phyloP scores from a whole-genome alignment of 345 rosid genomes.

The Cardiospermum halicacabum region DNA sequence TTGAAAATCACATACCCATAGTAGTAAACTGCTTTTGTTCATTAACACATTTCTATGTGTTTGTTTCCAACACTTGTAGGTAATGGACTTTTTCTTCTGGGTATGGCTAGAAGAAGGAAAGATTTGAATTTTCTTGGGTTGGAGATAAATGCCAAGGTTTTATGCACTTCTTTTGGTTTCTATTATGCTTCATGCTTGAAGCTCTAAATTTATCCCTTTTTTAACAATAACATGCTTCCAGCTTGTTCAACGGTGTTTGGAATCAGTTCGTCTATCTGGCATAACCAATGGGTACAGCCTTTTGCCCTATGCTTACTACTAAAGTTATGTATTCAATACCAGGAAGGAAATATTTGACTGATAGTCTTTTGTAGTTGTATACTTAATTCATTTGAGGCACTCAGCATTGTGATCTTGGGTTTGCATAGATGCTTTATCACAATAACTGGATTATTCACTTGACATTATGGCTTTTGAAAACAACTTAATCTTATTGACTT shows the following conservation, averaged over 20 bases:
- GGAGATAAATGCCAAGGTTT: constrained; percentile 61
- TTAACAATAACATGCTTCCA: constrained; percentile 21
- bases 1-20: not conserved
- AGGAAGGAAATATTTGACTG: not conserved
- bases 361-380: constrained; percentile 1
- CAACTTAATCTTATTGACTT: too few species aligned
- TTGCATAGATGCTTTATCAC: not conserved
- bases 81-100: constrained; percentile 54
- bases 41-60: not conserved
- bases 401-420: not conserved
- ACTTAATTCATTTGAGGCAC: not conserved
- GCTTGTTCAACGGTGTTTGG: constrained; percentile 48
- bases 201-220: constrained; percentile 9
- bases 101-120: constrained; percentile 49
- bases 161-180: constrained; percentile 1
- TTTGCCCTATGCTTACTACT: not conserved
- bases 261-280: constrained; percentile 36
- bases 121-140: constrained; percentile 65
- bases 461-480: not conserved
- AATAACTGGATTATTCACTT: not conserved
- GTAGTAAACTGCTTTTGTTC: not conserved
- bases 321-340: not conserved
- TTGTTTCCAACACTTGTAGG: constrained; percentile 29
- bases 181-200: not conserved
- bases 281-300: constrained; percentile 45